A percentile compares a stretch with the other conserved stretches of the same genome.
phyloP scores from a whole-genome alignment of 2,329 filamentous ascomycete species.

The Pseudogymnoascus sp. region DNA sequence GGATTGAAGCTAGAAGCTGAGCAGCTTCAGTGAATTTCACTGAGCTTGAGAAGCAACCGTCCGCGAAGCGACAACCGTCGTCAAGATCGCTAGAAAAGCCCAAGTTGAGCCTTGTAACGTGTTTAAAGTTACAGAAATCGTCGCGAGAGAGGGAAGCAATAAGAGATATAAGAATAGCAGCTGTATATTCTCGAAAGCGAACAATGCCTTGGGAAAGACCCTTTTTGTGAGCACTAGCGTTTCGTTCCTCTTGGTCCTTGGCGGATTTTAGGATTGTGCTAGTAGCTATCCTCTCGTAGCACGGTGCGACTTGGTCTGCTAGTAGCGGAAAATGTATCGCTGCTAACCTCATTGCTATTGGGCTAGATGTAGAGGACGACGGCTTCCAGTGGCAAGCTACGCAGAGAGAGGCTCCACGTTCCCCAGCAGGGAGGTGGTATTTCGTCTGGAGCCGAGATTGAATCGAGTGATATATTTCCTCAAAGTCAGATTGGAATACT shows the following conservation, averaged over 20 bases:
- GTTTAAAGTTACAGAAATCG: neutral
- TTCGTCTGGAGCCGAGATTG: neutral
- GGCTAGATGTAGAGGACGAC: neutral
- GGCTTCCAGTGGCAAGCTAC: neutral
- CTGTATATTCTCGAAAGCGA: neutral
- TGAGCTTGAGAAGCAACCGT: neutral
- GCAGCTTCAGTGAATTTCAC: neutral
- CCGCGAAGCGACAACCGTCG: neutral
- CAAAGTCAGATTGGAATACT: neutral
- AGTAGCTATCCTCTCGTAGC: neutral
- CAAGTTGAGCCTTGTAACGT: neutral
- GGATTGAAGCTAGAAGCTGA: neutral
- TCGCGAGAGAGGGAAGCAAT: neutral
- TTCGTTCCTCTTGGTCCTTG: neutral
- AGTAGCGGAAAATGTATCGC: neutral
- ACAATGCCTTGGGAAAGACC: neutral
- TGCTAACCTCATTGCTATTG: neutral
- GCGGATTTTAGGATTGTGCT: neutral
- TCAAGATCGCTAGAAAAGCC: neutral
- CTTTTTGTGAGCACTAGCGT: neutral
- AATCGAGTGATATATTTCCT: neutral
- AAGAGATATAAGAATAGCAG: neutral
- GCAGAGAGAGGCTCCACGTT: neutral
- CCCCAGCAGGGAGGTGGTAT: neutral
- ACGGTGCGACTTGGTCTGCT: neutral